Base-by-base conservation (phyloP, 768 basidiomycete species). In the Leucosporidium scottii region DNA sequence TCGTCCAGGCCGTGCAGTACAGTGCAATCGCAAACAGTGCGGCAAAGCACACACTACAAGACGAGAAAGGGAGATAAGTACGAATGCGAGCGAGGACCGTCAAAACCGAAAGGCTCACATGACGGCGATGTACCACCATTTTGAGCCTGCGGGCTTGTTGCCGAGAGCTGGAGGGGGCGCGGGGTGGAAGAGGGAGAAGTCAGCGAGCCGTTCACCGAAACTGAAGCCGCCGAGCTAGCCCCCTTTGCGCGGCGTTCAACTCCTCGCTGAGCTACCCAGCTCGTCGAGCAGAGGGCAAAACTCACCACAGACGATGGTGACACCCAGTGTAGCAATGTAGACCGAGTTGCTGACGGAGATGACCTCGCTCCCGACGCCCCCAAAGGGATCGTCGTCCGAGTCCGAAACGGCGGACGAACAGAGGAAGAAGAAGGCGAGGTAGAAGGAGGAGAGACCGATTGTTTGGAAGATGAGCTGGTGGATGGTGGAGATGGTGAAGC, bases 241-340 rank as follows among this genome's bases (percentile, higher is more conserved):
- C n/a, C n/a, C n/a, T n/a, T n/a, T n/a, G n/a, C n/a, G n/a, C n/a
- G n/a, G n/a, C n/a, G n/a, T n/a, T n/a, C n/a, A n/a, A n/a, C n/a
- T n/a, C n/a, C n/a, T n/a, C n/a, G n/a, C n/a, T n/a, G n/a, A n/a
- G n/a, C n/a, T n/a, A n/a, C n/a, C n/a, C n/a, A n/a, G n/a, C n/a
- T n/a, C n/a, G n/a, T n/a, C n/a, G n/a, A n/a, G n/a, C n/a, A n/a
- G n/a, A n/a, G n/a, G n/a, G n/a, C n/a, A n/a, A 34, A 8, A n/a
- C 50, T 25, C 57, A 68, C 36, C 17, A 80, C 90, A 91, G 61
- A 91, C 87, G 60, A 86, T 81, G 70, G 88, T 83, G 62, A 92
- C 84, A 78, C 90, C 92, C 73, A 94, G 81, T 57, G 93, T 82
- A 51, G 84, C 88, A 70, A 94, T 89, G 78, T 93, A 94, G 59